These are phyloP conservation scores for Eimeria falciformis DNA, from an alignment of 169 alveolate genomes.

Conservation along the genomic window DNA sequence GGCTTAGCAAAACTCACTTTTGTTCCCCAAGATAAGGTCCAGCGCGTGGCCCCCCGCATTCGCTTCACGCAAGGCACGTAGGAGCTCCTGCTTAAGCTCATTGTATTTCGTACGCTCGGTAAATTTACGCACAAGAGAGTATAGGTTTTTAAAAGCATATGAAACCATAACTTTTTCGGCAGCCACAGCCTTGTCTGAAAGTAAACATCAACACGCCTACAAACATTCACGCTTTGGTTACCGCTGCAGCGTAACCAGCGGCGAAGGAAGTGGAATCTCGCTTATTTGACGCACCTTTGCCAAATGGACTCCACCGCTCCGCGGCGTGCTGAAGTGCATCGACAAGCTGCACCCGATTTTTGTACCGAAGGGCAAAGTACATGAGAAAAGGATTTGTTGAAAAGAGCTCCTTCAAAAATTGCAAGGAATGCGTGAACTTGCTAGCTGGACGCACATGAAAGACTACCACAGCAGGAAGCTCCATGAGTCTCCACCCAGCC, in stretches of 20 bases:
- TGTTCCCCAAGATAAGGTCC: constrained; percentile 55
- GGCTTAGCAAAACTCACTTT: background rate
- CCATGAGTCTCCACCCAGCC: no score
- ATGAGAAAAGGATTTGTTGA: constrained; percentile 47
- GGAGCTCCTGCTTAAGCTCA: background rate
- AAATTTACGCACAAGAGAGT: background rate
- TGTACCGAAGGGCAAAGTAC: constrained; percentile 34
- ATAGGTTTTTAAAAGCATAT: background rate
- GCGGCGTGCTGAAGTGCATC: constrained; percentile 32
- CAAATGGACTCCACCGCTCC: constrained; percentile 21
- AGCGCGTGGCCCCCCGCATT: constrained; percentile 60
- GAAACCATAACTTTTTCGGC: constrained; percentile 60
- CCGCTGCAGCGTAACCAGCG: background rate
- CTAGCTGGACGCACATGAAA: constrained; percentile 19
- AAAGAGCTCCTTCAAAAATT: constrained; percentile 15
- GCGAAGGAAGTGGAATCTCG: no score
- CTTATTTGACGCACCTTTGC: constrained; percentile 13
- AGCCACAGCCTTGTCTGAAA: constrained; percentile 66
- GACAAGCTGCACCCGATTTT: constrained; percentile 15
- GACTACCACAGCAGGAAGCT: background rate
- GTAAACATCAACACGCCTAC: background rate
- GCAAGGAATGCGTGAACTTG: constrained; percentile 55
- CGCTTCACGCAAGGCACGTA: constrained; percentile 13
- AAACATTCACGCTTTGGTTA: background rate
- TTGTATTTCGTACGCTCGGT: background rate